Base-by-base conservation (phyloP, 306 rosid species). In the Ceratonia siliqua region DNA sequence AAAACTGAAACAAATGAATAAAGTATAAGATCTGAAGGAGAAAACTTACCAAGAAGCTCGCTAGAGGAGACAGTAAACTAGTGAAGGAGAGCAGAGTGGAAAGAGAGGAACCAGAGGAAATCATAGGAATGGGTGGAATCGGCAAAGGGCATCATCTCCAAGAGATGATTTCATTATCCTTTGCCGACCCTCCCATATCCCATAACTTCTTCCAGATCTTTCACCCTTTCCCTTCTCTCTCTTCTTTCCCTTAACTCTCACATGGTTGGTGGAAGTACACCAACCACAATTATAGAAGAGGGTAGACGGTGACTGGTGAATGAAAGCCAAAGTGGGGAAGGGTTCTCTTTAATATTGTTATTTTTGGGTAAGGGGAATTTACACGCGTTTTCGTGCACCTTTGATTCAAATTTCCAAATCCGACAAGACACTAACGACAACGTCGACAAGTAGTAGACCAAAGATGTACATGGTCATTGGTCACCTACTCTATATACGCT, bases 131-230 rank as follows among this genome's bases (percentile, higher is more conserved):
- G 87, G 82, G 84, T 50, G 82, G 87, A 66, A 72, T 83, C 20
- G 84, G 84, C 41, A 83, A 75, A 64, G 18, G 24, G 5, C 5
- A 64, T 65, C 5, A 64, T 65, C 18, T 6, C 4, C 3, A 4
- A 20, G 0, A 15, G 6, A 9, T 2, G 35, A 33, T 11, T 3
- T 2, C 0, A 14, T 9, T 48, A 14, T 14, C 13, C 9, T 69
- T 78, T 82, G 14, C 89, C 86, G 11, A 81, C 0, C 58, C 83
- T 0, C 82, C 86, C 74, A 83, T 87, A 3, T 66, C 92, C 86
- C 43, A 85, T 25, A 55, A 67, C 72, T 81, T 75, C 83, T 82
- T 72, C 20, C 11, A 48, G 72, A 73, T 72, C 86, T 72, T 59
- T 58, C 20, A 20, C 78, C 57, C 72, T 81, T 81, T 73, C 86